These are phyloP conservation scores for Lanmaoa rubissima DNA, from an alignment of 768 basidiomycete genomes.

Conservation along the genomic window DNA sequence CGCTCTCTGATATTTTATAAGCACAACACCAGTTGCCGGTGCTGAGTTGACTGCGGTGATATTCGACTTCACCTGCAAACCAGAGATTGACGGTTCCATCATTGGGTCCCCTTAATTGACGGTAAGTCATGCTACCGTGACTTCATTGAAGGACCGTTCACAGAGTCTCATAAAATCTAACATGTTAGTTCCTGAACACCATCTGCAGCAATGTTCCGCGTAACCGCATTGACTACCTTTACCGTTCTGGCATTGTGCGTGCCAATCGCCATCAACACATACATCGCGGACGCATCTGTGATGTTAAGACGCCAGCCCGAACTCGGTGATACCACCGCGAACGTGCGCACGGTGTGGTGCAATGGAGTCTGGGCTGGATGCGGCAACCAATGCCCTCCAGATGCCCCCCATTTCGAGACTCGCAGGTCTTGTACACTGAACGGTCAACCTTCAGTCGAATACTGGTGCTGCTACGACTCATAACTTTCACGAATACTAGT, in stretches of 20 bases:
- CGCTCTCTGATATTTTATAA: no score
- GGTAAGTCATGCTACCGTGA: background rate
- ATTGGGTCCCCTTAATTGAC: background rate
- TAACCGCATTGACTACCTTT: background rate
- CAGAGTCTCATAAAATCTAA: background rate
- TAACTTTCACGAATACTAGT: background rate
- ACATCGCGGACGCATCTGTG: background rate
- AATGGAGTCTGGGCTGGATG: constrained; percentile 9
- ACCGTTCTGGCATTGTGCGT: background rate
- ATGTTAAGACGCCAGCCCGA: background rate
- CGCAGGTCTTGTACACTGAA: constrained; percentile 4
- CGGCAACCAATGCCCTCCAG: constrained; percentile 1
- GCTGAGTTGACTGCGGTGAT: background rate
- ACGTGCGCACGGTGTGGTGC: constrained; percentile 3
- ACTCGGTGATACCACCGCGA: background rate
- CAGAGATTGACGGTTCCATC: background rate
- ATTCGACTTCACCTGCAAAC: background rate
- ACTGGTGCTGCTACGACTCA: constrained; percentile 11
- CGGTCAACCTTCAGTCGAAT: constrained; percentile 3
- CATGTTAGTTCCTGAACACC: background rate
- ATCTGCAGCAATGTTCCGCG: background rate
- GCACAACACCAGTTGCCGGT: background rate
- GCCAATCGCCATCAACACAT: background rate
- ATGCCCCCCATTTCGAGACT: constrained; percentile 11
- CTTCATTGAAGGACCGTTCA: background rate